Conservation (phyloP, 371 early-diverging fungal genomes). For the Circinella minor region DNA sequence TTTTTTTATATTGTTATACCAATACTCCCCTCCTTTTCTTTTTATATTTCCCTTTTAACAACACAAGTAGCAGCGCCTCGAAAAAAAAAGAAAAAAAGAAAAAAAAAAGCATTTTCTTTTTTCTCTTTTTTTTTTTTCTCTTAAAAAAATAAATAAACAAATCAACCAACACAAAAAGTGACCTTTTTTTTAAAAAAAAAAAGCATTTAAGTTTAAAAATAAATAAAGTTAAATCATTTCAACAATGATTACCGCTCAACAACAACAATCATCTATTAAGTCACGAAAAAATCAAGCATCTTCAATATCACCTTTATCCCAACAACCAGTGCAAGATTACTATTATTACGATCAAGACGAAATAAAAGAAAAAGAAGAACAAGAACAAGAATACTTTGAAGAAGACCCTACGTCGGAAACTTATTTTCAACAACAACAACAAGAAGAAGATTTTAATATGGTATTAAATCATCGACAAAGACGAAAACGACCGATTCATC, state of each 20-base stretch:
- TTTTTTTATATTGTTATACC: too few species aligned
- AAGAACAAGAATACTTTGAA: constrained; percentile 6
- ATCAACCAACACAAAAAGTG: too few species aligned
- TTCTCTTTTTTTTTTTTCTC: too few species aligned
- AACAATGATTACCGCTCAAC: constrained; percentile 5
- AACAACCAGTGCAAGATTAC: neutral
- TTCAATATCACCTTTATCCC: neutral
- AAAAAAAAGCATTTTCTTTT: too few species aligned
- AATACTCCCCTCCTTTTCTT: too few species aligned
- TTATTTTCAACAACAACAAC: neutral
- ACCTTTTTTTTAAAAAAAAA: neutral
- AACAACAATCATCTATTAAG: neutral
- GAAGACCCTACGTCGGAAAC: constrained; percentile 16
- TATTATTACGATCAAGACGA: neutral
- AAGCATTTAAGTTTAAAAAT: neutral
- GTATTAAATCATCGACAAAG: neutral
- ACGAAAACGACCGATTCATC: constrained; percentile 13
- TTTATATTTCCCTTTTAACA: too few species aligned
- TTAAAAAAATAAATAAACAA: too few species aligned
- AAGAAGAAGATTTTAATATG: neutral
- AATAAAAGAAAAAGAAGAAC: neutral
- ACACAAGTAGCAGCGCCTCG: too few species aligned
- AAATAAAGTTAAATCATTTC: neutral
- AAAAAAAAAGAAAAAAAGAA: too few species aligned
- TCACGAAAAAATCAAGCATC: neutral